phyloP scores from a whole-genome alignment of 495 filamentous ascomycete species.

The Tetracladium marchalianum region DNA sequence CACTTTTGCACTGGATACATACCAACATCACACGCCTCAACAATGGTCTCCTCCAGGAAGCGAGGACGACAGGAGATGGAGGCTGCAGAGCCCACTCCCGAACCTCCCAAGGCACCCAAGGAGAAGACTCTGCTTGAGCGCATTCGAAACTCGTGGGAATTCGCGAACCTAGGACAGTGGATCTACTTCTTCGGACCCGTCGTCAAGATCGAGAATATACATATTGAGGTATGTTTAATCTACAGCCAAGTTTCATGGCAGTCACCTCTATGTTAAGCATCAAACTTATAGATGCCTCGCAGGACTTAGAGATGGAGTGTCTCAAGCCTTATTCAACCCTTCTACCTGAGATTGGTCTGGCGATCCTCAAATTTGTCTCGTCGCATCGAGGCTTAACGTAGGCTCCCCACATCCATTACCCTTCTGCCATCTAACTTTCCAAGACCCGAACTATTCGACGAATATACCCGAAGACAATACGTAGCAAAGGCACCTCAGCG shows the following conservation, averaged over 20 bases:
- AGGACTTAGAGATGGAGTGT: constrained; percentile 88
- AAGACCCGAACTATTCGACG: constrained; percentile 83
- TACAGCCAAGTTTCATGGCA: background rate
- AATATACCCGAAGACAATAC: constrained; percentile 88
- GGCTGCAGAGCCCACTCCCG: constrained; percentile 21
- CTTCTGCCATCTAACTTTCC: constrained; percentile 2
- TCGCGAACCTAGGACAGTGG: constrained; percentile 90
- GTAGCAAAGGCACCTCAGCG: constrained; percentile 65
- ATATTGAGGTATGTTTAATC: constrained; percentile 61
- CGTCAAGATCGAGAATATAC: constrained; percentile 78
- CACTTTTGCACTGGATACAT: too few species aligned
- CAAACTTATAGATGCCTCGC: constrained; percentile 2
- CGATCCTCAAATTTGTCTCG: constrained; percentile 84
- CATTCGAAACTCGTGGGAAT: constrained; percentile 87
- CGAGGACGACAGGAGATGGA: constrained; percentile 61
- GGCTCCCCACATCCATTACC: constrained; percentile 23
- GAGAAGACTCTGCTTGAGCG: constrained; percentile 49
- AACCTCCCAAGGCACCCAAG: constrained; percentile 28
- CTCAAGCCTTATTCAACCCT: constrained; percentile 66
- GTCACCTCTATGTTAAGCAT: background rate
- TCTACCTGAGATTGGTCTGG: constrained; percentile 74
- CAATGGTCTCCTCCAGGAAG: constrained; percentile 54
- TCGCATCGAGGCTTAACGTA: constrained; percentile 89
- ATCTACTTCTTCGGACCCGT: constrained; percentile 79
- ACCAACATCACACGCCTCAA: constrained; percentile 10